Evolutionary conservation across 1,284 basidiomycete species (phyloP).

Genomic region (Ganoderma resinaceum): DNA sequence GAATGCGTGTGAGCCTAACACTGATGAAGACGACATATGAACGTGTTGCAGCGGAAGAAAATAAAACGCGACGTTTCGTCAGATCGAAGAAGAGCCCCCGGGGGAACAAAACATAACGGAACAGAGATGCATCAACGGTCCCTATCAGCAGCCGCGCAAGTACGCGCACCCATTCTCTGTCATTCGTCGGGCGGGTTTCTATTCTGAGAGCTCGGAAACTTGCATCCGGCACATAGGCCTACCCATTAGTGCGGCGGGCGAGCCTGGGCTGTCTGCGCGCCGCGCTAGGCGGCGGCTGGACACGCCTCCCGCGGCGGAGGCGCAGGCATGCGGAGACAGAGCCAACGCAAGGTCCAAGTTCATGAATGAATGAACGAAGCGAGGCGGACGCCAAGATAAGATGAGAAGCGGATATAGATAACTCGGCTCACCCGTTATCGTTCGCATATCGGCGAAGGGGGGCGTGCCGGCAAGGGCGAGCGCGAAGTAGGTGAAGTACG

Average conservation of each 20-base stretch:
- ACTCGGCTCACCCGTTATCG: constrained; percentile 56
- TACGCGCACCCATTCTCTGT: not conserved
- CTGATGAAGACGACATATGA: not conserved
- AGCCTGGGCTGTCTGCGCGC: not conserved
- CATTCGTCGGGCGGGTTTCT: not conserved
- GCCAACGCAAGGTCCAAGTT: not conserved
- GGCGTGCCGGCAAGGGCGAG: constrained; percentile 79
- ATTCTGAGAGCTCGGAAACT: not conserved
- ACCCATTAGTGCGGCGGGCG: not conserved
- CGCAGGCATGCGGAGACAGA: not conserved
- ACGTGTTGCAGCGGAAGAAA: constrained; percentile 1
- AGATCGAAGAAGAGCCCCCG: not conserved
- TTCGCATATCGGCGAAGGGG: constrained; percentile 65
- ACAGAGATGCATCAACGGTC: not conserved
- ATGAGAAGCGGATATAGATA: constrained; percentile 5
- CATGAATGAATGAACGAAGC: not conserved
- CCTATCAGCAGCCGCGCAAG: not conserved
- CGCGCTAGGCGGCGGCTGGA: not conserved
- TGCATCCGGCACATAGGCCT: not conserved
- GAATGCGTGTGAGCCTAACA: constrained; percentile 13
- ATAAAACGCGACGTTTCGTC: not conserved
- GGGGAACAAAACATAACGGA: not conserved
- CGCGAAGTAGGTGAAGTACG: constrained; percentile 82
- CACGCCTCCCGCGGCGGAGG: not conserved
- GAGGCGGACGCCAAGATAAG: constrained; percentile 3